Percentiles rank a stretch among this genome's conserved stretches.
Conservation (phyloP, 1,284 basidiomycete species). For the Trametes sp. region DNA sequence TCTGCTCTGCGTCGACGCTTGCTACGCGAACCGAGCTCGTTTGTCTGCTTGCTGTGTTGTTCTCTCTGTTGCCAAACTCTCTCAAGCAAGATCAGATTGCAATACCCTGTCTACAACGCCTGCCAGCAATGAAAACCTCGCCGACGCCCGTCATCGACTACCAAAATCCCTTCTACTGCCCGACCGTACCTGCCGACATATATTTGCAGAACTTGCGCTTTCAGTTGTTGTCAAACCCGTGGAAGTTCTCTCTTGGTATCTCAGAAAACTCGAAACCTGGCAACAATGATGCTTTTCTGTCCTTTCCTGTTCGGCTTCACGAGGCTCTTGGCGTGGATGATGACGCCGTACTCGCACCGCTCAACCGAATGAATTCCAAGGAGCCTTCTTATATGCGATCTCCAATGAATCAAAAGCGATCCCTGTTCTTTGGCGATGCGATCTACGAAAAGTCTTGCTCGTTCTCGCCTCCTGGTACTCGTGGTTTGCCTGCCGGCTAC, state of each 20-base stretch:
- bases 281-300: constrained; percentile 20
- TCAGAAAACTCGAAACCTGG: neutral
- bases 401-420: neutral
- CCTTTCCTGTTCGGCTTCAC: constrained; percentile 40
- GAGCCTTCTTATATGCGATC: neutral
- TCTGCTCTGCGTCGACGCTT: too few species aligned
- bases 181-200: constrained; percentile 48
- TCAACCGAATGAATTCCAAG: neutral
- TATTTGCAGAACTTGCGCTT: constrained; percentile 49
- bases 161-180: constrained; percentile 43
- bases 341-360: neutral
- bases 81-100: too few species aligned
- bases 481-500: neutral
- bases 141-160: constrained; percentile 23
- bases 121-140: neutral
- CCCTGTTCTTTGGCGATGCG: neutral
- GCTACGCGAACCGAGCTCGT: too few species aligned
- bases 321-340: neutral
- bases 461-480: constrained; percentile 1
- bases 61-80: neutral
- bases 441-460: neutral
- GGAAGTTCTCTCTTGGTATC: constrained; percentile 30
- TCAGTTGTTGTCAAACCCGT: constrained; percentile 29
- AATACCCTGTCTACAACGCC: neutral
- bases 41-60: too few species aligned